Percentiles rank a stretch among this genome's conserved stretches.
Evolutionary conservation across 2,329 filamentous ascomycete genomes (phyloP).

Genomic region (Alternaria rosae): DNA sequence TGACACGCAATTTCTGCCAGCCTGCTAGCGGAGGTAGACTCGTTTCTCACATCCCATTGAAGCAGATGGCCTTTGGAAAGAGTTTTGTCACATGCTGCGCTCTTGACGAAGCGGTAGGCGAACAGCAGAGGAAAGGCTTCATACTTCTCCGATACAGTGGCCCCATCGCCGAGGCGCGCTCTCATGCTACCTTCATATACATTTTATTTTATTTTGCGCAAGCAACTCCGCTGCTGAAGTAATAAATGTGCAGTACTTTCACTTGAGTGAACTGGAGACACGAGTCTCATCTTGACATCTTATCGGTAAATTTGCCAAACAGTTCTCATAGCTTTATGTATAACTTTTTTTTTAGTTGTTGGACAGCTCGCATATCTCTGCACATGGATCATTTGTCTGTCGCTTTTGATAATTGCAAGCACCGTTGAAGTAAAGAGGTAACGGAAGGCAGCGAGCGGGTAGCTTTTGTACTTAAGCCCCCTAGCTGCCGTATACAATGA

Average conservation of each 20-base stretch:
- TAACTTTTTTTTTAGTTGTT: accelerated
- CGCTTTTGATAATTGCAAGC: not conserved
- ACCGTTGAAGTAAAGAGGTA: not conserved
- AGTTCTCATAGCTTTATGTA: accelerated
- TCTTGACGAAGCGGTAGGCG: not conserved
- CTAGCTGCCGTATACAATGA: not conserved
- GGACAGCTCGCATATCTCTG: not conserved
- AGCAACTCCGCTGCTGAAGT: not conserved
- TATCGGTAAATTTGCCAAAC: not conserved
- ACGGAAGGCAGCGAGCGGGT: accelerated
- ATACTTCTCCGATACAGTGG: not conserved
- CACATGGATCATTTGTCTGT: no score
- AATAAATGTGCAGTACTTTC: not conserved
- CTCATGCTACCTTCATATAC: not conserved
- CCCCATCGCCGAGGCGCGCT: not conserved
- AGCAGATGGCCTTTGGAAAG: no score
- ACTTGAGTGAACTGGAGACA: not conserved
- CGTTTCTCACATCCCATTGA: not conserved
- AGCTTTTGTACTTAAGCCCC: not conserved
- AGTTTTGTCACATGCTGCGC: not conserved
- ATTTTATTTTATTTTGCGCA: not conserved
- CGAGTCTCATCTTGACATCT: not conserved
- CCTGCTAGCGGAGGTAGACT: not conserved
- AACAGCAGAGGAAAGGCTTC: not conserved
- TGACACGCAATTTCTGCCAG: not conserved